Base-by-base conservation (phyloP, 768 basidiomycete genomes). In the Mycena polygramma region DNA sequence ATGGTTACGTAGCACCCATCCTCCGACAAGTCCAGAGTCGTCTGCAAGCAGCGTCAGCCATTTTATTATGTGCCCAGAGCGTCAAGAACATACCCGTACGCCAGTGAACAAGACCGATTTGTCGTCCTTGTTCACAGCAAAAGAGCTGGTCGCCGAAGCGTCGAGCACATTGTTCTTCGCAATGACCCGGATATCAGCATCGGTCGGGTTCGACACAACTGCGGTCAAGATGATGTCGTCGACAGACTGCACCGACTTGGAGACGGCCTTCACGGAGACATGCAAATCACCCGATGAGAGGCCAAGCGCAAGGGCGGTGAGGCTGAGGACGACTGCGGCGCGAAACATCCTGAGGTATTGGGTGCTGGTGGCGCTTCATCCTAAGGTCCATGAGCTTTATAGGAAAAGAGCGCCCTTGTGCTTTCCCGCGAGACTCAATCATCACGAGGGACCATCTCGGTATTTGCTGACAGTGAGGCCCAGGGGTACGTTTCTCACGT, bases 101-200 rank as follows among this genome's bases (percentile, higher is more conserved):
- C 69, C 69, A 7, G 63, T 61, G 69, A 71, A 71, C 52, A 61
- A 30, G 35, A 71, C 69, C 9, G 35, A 24, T 22, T 20, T 57
- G 45, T 68, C 66, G 43, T 63, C 66, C 35, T 67, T 68, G 65
- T 43, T 67, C 46, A 71, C 55, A 1, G 54, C 65, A 45, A 71
- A 71, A 0, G 70, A 67, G 26, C 60, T 67, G 5, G 66, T 68
- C 26, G 65, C 46, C 10, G 70, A 67, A 2, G 30, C 39, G 54
- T 71, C 70, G 43, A 71, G 70, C 45, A 71, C 60, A 35, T 62
- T 71, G 70, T 71, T 71, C 70, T 65, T 63, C 41, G 51, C 61
- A 59, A 71, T 58, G 41, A 71, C 70, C 35, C 70, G 66, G 36
- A 71, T 71, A 41, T 71, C 70, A 17, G 35, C 30, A 35, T n/a